phyloP scores from a whole-genome alignment of 257 asterid species.

The Solanum commersonii region DNA sequence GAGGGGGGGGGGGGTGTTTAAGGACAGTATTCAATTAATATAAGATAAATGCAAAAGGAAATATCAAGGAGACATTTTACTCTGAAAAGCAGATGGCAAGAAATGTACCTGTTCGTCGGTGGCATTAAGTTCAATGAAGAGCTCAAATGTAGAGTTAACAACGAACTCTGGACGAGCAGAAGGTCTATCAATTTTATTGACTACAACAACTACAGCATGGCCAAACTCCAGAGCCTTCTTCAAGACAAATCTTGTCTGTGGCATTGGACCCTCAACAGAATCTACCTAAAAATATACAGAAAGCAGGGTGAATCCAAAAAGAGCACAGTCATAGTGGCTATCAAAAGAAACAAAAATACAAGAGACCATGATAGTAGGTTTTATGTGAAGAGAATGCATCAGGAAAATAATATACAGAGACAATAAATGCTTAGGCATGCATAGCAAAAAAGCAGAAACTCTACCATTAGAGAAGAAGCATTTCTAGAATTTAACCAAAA shows the following conservation, averaged over 20 bases:
- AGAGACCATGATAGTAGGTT: background rate
- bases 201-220: constrained; percentile 90
- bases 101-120: constrained; percentile 84
- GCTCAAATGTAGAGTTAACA: constrained; percentile 86
- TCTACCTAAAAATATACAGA: constrained; percentile 58
- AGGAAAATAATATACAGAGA: background rate
- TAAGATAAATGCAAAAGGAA: background rate
- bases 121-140: constrained; percentile 92
- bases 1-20: background rate
- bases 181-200: constrained; percentile 92
- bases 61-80: background rate
- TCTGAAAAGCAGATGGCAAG: background rate
- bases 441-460: background rate
- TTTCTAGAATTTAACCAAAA: background rate
- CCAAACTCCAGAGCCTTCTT: constrained; percentile 99
- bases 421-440: background rate
- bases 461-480: background rate
- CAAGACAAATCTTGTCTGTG: constrained; percentile 94
- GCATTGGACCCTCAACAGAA: constrained; percentile 99
- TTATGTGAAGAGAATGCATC: background rate
- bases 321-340: background rate
- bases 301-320: background rate
- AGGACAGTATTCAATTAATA: background rate
- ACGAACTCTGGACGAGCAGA: constrained; percentile 97
- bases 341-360: background rate